These are phyloP conservation scores for Mediolabrus comicus DNA, from an alignment of 108 stramenopile species.

Conservation along the genomic window DNA sequence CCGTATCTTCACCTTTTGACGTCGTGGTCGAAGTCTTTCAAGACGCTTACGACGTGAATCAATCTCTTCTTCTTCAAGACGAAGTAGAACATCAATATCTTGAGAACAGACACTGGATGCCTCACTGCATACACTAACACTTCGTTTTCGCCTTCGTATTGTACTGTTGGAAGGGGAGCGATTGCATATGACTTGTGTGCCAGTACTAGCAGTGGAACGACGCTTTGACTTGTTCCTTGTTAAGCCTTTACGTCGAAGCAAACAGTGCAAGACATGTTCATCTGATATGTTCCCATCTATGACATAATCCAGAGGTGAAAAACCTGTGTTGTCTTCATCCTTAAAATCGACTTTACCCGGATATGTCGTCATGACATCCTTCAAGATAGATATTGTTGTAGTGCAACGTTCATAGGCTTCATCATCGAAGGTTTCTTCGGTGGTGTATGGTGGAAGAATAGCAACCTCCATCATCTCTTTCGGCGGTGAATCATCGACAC, in stretches of 20 bases:
- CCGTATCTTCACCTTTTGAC: conserved; percentile 2
- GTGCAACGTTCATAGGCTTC: neutral
- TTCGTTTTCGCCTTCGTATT: neutral
- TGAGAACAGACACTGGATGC: neutral
- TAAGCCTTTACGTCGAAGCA: neutral
- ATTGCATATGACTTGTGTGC: neutral
- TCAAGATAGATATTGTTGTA: conserved; percentile 10
- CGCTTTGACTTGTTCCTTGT: neutral
- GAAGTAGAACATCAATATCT: conserved; percentile 12
- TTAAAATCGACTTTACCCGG: conserved; percentile 38
- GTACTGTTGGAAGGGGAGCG: neutral
- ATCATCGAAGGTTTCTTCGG: neutral
- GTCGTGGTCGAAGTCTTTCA: conserved; percentile 12
- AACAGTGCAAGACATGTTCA: neutral
- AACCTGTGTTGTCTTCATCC: conserved; percentile 33
- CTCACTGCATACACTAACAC: too few species aligned
- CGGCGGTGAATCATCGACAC: neutral
- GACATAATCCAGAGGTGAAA: conserved; percentile 38
- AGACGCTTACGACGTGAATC: conserved; percentile 7
- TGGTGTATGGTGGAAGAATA: neutral
- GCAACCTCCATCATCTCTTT: conserved; percentile 7
- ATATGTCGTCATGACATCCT: conserved; percentile 33
- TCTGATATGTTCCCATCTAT: conserved; percentile 10
- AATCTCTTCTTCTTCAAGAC: conserved; percentile 30
- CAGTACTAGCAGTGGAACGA: neutral